A percentile compares a stretch with the other conserved stretches of the same genome.
Conservation (phyloP, 495 filamentous ascomycete species). For the Neurospora cerealis region DNA sequence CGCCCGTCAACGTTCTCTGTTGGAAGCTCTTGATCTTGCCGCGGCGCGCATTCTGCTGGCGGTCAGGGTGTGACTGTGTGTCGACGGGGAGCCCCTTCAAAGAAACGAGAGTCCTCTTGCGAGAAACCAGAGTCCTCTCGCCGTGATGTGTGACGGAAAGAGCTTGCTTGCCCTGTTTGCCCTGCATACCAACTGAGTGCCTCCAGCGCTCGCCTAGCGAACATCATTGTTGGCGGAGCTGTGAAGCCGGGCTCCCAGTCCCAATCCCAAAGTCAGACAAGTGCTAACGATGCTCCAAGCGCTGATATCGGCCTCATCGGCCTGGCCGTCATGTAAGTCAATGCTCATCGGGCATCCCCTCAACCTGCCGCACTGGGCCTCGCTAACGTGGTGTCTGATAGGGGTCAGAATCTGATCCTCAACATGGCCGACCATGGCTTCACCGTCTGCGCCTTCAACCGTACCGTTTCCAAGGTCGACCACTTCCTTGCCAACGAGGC, state of each 20-base stretch:
- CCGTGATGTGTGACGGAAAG: neutral
- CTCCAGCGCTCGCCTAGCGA: conserved; percentile 74
- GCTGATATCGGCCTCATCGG: conserved; percentile 98
- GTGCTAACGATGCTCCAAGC: conserved; percentile 44
- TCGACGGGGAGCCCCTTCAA: neutral
- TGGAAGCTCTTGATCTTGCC: neutral
- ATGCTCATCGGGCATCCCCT: conserved; percentile 2
- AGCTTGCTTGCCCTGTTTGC: conserved; percentile 11
- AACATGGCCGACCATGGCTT: conserved; percentile 96
- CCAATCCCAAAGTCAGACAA: conserved; percentile 17
- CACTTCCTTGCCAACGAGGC: conserved; percentile 88
- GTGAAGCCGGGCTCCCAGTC: conserved; percentile 27
- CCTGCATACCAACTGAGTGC: conserved; percentile 39
- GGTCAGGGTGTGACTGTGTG: neutral
- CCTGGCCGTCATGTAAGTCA: conserved; percentile 87
- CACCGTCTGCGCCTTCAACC: conserved; percentile 95
- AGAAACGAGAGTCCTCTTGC: neutral
- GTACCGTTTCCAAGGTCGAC: conserved; percentile 95
- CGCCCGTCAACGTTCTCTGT: conserved; percentile 4
- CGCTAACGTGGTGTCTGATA: conserved; percentile 14
- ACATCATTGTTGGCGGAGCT: conserved; percentile 63
- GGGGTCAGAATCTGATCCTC: conserved; percentile 89
- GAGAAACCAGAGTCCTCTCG: neutral
- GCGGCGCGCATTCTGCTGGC: neutral
- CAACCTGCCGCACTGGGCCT: neutral